Evolutionary conservation across 371 early-diverging fungal genomes (phyloP).

Genomic region (Circinella minor): DNA sequence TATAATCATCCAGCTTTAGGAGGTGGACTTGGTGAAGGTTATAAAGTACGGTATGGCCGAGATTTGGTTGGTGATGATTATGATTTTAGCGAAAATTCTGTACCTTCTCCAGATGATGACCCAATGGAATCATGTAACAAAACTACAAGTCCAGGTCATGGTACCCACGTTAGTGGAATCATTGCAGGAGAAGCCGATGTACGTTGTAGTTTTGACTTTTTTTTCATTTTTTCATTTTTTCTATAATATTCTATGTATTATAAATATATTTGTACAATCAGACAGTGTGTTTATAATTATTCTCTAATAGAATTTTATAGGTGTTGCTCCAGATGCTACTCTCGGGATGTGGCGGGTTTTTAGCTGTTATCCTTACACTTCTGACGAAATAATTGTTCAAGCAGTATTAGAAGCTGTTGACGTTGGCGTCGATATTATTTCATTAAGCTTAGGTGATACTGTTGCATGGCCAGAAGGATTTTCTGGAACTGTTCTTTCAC

Average conservation of each 20-base stretch:
- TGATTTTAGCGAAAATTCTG: slow-evolving; percentile 18
- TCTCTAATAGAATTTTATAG: slow-evolving; percentile 41
- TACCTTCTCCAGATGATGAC: slow-evolving; percentile 40
- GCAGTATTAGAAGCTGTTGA: slow-evolving; percentile 73
- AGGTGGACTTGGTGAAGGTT: slow-evolving; percentile 63
- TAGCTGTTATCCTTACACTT: slow-evolving; percentile 42
- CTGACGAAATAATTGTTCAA: slow-evolving; percentile 71
- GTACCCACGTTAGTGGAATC: slow-evolving; percentile 57
- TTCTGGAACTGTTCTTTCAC: slow-evolving; percentile 28
- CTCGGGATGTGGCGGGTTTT: slow-evolving; percentile 49
- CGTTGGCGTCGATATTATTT: slow-evolving; percentile 56
- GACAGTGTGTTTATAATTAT: too few species aligned
- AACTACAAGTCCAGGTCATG: slow-evolving; percentile 49
- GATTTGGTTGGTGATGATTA: slow-evolving; percentile 59
- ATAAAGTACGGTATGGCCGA: slow-evolving; percentile 50
- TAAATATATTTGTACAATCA: too few species aligned
- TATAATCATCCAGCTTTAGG: slow-evolving; percentile 69
- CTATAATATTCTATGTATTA: slow-evolving; percentile 23
- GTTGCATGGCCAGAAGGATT: slow-evolving; percentile 43
- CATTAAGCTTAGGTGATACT: slow-evolving; percentile 28
- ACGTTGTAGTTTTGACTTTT: background rate
- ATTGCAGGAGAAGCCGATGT: slow-evolving; percentile 21
- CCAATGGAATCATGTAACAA: slow-evolving; percentile 54
- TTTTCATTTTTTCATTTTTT: background rate
- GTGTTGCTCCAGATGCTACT: slow-evolving; percentile 68